Evolutionary conservation across 1,139 yeast species (phyloP).

Genomic region (Wickerhamiella pararugosa): DNA sequence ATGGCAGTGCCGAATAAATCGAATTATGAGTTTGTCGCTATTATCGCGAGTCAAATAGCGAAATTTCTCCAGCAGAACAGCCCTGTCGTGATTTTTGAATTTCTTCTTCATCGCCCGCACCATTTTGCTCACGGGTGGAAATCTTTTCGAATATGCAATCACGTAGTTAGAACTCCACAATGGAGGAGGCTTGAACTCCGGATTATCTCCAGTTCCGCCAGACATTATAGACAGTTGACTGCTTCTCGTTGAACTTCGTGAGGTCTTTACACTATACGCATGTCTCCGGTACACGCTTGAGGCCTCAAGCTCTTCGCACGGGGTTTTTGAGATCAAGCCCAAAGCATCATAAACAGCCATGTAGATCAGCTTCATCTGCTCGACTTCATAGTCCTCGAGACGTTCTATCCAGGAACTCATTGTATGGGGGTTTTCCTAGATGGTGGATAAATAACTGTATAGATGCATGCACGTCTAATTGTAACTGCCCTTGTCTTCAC

Average conservation of each 20-base stretch:
- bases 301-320: too few species aligned
- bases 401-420: too few species aligned
- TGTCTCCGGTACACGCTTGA: too few species aligned
- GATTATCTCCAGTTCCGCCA: too few species aligned
- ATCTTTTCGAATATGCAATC: neutral
- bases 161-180: neutral
- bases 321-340: neutral
- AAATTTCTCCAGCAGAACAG: neutral
- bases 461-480: too few species aligned
- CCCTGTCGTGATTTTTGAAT: neutral
- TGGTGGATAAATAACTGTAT: too few species aligned
- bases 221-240: too few species aligned
- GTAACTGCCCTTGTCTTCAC: too few species aligned
- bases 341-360: slow-evolving; percentile 1
- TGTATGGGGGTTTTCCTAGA: too few species aligned
- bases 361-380: slow-evolving; percentile 5
- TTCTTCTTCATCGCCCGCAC: neutral
- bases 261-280: too few species aligned
- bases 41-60: slow-evolving; percentile 4
- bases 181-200: too few species aligned
- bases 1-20: slow-evolving; percentile 3
- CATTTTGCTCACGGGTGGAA: neutral
- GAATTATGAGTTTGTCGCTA: slow-evolving; percentile 3
- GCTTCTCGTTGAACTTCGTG: too few species aligned
- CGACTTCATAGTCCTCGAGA: neutral